phyloP scores from a whole-genome alignment of 768 basidiomycete species.

The Collybia nuda region DNA sequence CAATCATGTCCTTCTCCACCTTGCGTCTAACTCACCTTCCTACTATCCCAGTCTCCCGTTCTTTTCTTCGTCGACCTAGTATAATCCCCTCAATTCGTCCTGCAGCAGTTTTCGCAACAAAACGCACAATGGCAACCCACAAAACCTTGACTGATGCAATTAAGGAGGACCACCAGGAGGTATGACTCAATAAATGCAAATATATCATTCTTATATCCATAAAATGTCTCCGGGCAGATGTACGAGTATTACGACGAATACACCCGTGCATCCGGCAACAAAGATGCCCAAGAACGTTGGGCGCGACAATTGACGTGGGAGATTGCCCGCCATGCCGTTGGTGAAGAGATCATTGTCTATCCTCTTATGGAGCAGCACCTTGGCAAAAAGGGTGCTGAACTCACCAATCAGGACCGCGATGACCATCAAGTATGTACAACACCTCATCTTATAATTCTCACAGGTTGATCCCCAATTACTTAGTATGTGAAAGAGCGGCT shows the following conservation, averaged over 20 bases:
- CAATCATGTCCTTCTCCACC: too few species aligned
- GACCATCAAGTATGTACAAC: conserved; percentile 49
- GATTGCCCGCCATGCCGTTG: conserved; percentile 58
- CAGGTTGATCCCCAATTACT: too few species aligned
- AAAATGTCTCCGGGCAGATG: conserved; percentile 37
- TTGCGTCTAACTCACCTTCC: too few species aligned
- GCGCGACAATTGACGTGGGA: conserved; percentile 58
- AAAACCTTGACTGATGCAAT: conserved; percentile 39
- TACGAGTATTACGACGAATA: conserved; percentile 56
- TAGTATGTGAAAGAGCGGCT: conserved; percentile 18
- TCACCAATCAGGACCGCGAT: conserved; percentile 54
- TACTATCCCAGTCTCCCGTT: too few species aligned
- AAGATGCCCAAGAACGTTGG: conserved; percentile 52
- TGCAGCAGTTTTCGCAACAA: too few species aligned
- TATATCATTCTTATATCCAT: neutral
- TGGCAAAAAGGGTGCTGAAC: conserved; percentile 45
- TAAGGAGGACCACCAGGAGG: conserved; percentile 52
- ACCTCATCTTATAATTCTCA: neutral
- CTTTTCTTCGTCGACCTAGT: too few species aligned
- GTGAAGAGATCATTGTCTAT: conserved; percentile 65
- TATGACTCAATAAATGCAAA: conserved; percentile 7
- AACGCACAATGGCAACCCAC: neutral
- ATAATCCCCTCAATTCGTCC: too few species aligned
- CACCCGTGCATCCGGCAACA: conserved; percentile 35
- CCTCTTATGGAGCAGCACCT: conserved; percentile 60